Percentiles rank a stretch among this genome's conserved stretches.
These are phyloP conservation scores for Auxenochlorella pyrenoidosa DNA, from an alignment of 139 green algal species.

Conservation along the genomic window DNA sequence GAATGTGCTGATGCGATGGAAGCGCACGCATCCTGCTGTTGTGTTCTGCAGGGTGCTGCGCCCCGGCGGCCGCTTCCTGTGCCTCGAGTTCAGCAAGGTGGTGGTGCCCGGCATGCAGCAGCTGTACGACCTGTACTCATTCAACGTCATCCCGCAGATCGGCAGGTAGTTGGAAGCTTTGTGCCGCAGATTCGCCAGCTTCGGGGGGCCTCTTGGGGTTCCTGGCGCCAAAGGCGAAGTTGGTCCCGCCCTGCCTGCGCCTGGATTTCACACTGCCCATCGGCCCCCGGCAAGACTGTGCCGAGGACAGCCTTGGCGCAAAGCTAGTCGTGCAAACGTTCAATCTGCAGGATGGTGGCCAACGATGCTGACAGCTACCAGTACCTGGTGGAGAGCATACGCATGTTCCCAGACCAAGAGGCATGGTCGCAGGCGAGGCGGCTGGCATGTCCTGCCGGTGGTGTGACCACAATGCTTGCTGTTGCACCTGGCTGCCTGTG, in stretches of 20 bases:
- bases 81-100: slow-evolving; percentile 94
- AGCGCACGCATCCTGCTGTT: too few species aligned
- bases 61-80: slow-evolving; percentile 88
- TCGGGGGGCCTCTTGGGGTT: too few species aligned
- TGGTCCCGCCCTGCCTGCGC: too few species aligned
- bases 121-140: slow-evolving; percentile 96
- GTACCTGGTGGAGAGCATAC: slow-evolving; percentile 99
- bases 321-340: too few species aligned
- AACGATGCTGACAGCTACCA: slow-evolving; percentile 90
- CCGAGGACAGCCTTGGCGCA: too few species aligned
- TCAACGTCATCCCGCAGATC: slow-evolving; percentile 94
- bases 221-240: too few species aligned
- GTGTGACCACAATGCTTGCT: background rate
- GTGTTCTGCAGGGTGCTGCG: slow-evolving; percentile 78
- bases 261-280: background rate
- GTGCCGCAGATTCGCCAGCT: too few species aligned
- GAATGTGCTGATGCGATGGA: too few species aligned
- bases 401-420: slow-evolving; percentile 90
- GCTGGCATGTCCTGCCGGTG: background rate
- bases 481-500: background rate
- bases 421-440: slow-evolving; percentile 65
- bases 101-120: slow-evolving; percentile 71
- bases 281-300: background rate
- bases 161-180: slow-evolving; percentile 49
- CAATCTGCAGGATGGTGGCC: slow-evolving; percentile 72